phyloP scores from a whole-genome alignment of 1,139 yeast species.

The Blastobotrys apis region DNA sequence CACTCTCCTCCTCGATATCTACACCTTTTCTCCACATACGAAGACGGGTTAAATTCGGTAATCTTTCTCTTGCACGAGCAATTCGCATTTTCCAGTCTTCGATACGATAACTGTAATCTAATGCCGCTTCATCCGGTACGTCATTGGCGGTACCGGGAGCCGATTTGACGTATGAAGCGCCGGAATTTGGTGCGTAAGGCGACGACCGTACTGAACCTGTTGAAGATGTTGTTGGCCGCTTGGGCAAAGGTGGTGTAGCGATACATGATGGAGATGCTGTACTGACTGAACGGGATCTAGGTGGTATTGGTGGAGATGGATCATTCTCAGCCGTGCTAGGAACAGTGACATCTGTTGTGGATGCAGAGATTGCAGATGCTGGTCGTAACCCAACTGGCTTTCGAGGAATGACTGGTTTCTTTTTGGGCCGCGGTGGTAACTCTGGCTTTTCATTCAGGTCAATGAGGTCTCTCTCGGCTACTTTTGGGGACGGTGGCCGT shows the following conservation, averaged over 20 bases:
- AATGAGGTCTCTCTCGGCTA: conserved; percentile 15
- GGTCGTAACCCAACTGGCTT: conserved; percentile 11
- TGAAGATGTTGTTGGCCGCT: conserved; percentile 2
- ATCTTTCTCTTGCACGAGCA: conserved; percentile 32
- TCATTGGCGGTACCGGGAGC: neutral
- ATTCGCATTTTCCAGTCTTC: conserved; percentile 45
- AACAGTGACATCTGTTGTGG: too few species aligned
- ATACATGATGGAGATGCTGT: neutral
- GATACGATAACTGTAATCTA: conserved; percentile 25
- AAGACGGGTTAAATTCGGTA: conserved; percentile 32
- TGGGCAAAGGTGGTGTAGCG: conserved; percentile 9
- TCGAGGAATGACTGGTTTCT: conserved; percentile 25
- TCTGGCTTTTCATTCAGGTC: conserved; percentile 19
- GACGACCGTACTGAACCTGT: neutral
- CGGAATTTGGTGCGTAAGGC: neutral
- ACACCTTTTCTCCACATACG: conserved; percentile 37
- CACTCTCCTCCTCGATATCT: conserved; percentile 31
- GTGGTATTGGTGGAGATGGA: too few species aligned
- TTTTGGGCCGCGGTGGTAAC: too few species aligned
- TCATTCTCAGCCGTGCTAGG: too few species aligned
- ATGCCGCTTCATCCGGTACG: conserved; percentile 5
- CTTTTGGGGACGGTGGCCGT: conserved; percentile 14
- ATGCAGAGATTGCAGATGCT: neutral
- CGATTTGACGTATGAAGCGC: neutral
- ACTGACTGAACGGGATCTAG: neutral